Evolutionary conservation across 192 early-diverging fungal genomes (phyloP), one percentile per base, ranked within the genome.

Genomic region (Podila horticola): DNA sequence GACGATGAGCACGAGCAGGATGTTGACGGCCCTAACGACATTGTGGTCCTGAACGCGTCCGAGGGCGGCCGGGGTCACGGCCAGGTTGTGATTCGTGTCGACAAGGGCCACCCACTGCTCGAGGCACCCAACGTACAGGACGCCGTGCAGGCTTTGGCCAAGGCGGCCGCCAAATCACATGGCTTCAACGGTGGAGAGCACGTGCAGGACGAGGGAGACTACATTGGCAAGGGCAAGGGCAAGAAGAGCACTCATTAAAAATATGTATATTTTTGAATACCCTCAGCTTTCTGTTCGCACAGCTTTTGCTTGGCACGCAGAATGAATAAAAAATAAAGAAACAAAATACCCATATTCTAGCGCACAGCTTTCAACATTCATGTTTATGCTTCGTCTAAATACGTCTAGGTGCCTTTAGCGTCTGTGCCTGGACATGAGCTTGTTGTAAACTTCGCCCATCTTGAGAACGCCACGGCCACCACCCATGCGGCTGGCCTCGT

Each of bases 381-480:
- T 45, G 13, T 34, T 41, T 41, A 41, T 45, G 41, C 15, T 15
- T 12, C 38, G 9, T 45, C 41, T 45, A 12, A 17, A 45, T 45
- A 45, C 1, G 41, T 45, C 41, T 45, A 15, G 41, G 11, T 17
- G 1, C 11, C 20, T 8, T 19, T 72, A 79, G 45, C 76, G 76
- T 67, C 76, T 67, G 72, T 79, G 70, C 64, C 76, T 67, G 0
- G 76, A 79, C 76, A 79, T 79, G 15, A 79, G 58, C 58, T 79
- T 79, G 33, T 72, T 72, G n/a, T 79, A 79, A 17, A 79, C 76
- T 36, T 79, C 76, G 10, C 76, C 76, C 69, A 79, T 72, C 60
- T 79, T 79, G 38, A 79, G 71, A 22, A 79, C 70, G 0, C 70
- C 66, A 28, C 70, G 68, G 13, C 66, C 38, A 62, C 75, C 50